Conservation (phyloP, 2,329 filamentous ascomycete genomes). For the Nothopassalora personata region DNA sequence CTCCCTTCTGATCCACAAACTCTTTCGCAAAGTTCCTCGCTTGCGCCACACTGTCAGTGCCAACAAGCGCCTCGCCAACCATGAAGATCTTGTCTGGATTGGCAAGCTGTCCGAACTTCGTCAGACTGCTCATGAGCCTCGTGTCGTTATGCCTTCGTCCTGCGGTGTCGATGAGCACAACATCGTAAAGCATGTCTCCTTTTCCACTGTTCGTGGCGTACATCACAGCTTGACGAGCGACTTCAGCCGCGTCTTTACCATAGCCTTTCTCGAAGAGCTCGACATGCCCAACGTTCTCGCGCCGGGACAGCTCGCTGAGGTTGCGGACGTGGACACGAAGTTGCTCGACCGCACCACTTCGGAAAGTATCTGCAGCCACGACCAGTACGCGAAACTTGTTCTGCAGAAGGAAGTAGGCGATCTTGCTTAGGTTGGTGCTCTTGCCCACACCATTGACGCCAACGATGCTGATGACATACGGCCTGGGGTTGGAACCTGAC, state of each 20-base stretch:
- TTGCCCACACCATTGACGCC: constrained; percentile 98
- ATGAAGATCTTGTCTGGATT: constrained; percentile 98
- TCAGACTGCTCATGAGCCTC: constrained; percentile 89
- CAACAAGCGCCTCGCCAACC: constrained; percentile 89
- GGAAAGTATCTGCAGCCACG: constrained; percentile 92
- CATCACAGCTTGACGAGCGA: constrained; percentile 87
- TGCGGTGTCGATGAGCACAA: constrained; percentile 94
- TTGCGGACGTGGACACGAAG: constrained; percentile 92
- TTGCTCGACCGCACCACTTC: constrained; percentile 94
- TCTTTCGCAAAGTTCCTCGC: constrained; percentile 93
- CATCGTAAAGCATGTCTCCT: constrained; percentile 58
- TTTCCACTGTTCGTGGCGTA: constrained; percentile 61
- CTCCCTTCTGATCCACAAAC: constrained; percentile 50
- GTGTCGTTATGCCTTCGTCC: constrained; percentile 93
- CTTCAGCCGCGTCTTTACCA: constrained; percentile 92
- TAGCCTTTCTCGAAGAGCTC: constrained; percentile 97
- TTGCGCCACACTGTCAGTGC: constrained; percentile 91
- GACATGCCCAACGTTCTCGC: constrained; percentile 74
- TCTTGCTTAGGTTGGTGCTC: constrained; percentile 95
- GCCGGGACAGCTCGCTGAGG: constrained; percentile 76
- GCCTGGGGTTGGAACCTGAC: constrained; percentile 60
- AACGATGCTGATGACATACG: constrained; percentile 96
- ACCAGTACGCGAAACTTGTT: constrained; percentile 96
- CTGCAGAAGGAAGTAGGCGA: constrained; percentile 94
- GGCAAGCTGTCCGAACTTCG: constrained; percentile 96